Base-by-base conservation (phyloP, 306 rosid species). In the Geum urbanum region DNA sequence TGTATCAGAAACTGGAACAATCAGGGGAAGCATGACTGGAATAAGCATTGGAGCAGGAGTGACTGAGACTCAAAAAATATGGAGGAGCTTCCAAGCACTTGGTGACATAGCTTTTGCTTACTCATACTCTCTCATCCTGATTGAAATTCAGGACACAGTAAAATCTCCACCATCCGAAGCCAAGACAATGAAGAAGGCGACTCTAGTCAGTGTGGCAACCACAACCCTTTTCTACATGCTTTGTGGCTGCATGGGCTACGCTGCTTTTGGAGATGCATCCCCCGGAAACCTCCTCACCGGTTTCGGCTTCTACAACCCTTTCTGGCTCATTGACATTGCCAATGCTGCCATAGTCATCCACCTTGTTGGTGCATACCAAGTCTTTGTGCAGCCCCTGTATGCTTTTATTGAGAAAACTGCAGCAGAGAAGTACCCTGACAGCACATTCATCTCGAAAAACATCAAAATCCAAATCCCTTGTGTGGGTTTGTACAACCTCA, bases 111-210 rank as follows among this genome's bases (percentile, higher is more conserved):
- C 97, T 73, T 92, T 92, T 76, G 97, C 97, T 9, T 89, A 86
- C 77, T 92, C 96, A 13, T 92, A 84, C 86, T 92, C 97, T 13
- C 66, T 85, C 72, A 84, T 89, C 82, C 92, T 89, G 18, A 81
- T 92, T 8, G 96, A 92, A 87, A 92, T 92, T 82, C 96, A 92
- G 91, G 97, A 91, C 88, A 91, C 97, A 4, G 2, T 91, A 10
- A 91, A 72, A 82, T 86, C 92, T 14, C 97, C 96, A 57, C 97
- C 97, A 49, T 77, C 91, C 47, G 97, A 91, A 78, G 86, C 86
- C 60, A 89, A 84, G 81, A 84, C 94, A 74, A 91, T 91, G 97
- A 91, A 80, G 82, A 91, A 84, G 67, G 96, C 97, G 0, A 76
- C 85, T 61, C 24, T 57, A 39, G 1, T 84, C 13, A 91, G 97